phyloP scores from a whole-genome alignment of 169 alveolate species.

The Babesia bovis region DNA sequence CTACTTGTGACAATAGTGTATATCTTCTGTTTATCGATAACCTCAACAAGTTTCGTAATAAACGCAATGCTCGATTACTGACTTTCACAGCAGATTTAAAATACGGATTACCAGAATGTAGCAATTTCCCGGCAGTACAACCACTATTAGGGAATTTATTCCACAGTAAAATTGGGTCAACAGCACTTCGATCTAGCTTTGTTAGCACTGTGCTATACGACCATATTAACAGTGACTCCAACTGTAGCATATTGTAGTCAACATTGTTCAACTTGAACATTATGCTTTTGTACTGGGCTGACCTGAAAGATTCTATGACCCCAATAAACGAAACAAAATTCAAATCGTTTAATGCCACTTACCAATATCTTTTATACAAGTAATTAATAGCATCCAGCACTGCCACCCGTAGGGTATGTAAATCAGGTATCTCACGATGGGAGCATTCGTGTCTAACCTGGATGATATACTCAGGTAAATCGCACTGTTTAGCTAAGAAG shows the following conservation, averaged over 20 bases:
- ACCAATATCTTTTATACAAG: slow-evolving; percentile 59
- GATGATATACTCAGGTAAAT: slow-evolving; percentile 54
- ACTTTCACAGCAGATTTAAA: not conserved
- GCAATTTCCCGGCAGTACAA: not conserved
- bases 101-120: not conserved
- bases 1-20: too few species aligned
- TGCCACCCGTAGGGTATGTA: slow-evolving; percentile 39
- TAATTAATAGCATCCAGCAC: slow-evolving; percentile 47
- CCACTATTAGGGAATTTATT: not conserved
- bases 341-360: too few species aligned
- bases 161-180: not conserved
- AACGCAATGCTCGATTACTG: not conserved
- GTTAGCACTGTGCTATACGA: slow-evolving; percentile 12
- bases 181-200: not conserved
- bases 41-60: not conserved
- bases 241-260: slow-evolving; percentile 17
- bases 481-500: slow-evolving; percentile 43
- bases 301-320: slow-evolving; percentile 2
- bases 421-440: slow-evolving; percentile 63
- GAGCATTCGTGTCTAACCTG: slow-evolving; percentile 50
- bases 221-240: slow-evolving; percentile 13
- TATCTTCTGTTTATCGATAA: too few species aligned
- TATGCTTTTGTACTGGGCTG: slow-evolving; percentile 35
- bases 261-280: slow-evolving; percentile 21
- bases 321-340: too few species aligned